Conservation (phyloP, 495 filamentous ascomycete genomes). For the Podospora pseudopauciseta region DNA sequence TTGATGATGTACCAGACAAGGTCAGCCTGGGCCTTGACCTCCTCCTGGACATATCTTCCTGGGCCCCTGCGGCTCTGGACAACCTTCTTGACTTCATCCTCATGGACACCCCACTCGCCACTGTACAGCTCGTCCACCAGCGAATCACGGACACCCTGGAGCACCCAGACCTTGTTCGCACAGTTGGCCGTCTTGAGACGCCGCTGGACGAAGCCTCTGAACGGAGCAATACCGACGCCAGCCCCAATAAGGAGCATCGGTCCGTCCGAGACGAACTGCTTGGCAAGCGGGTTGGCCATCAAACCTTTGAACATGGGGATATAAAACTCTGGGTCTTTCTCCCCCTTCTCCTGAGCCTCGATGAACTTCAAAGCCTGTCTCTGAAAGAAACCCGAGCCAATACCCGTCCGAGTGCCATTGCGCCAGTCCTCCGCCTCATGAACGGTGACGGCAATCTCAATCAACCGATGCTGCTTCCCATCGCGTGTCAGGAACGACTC, state of each 20-base stretch:
- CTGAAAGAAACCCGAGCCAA: conserved; percentile 83
- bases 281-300: conserved; percentile 95
- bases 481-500: conserved; percentile 67
- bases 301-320: conserved; percentile 97
- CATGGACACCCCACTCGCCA: conserved; percentile 93
- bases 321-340: conserved; percentile 57
- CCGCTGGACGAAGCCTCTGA: conserved; percentile 94
- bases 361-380: conserved; percentile 68
- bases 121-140: conserved; percentile 91
- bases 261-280: conserved; percentile 82
- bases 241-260: conserved; percentile 97
- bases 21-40: conserved; percentile 81
- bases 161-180: conserved; percentile 98
- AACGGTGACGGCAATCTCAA: conserved; percentile 92
- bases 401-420: conserved; percentile 60
- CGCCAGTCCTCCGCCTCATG: conserved; percentile 84
- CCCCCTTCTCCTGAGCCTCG: conserved; percentile 56
- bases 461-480: conserved; percentile 69
- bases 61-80: conserved; percentile 79
- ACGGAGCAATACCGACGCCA: conserved; percentile 93
- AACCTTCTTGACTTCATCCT: conserved; percentile 87
- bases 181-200: conserved; percentile 93
- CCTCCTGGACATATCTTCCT: conserved; percentile 82
- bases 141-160: conserved; percentile 93
- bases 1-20: conserved; percentile 97